These are phyloP conservation scores for Ophiostoma fasciatum DNA, from an alignment of 2,329 filamentous ascomycete genomes.

Conservation along the genomic window DNA sequence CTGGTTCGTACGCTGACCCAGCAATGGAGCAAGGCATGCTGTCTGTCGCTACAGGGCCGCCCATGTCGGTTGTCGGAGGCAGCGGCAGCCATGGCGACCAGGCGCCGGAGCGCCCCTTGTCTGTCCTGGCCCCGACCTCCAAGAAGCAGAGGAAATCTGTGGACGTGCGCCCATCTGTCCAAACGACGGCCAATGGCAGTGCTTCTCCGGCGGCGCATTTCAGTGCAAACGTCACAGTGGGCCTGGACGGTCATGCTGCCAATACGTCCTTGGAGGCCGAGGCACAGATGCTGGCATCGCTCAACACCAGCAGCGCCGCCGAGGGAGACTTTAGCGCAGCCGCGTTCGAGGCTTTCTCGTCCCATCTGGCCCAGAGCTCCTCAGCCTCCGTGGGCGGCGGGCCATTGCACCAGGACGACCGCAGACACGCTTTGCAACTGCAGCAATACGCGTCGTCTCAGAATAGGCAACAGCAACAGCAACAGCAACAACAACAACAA, in stretches of 20 bases:
- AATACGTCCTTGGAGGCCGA: slow-evolving; percentile 1
- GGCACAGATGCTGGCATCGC: slow-evolving; percentile 6
- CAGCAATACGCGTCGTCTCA: slow-evolving; percentile 8
- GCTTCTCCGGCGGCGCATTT: slow-evolving; percentile 5
- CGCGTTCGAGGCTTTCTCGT: slow-evolving; percentile 9
- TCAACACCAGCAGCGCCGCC: slow-evolving; percentile 1
- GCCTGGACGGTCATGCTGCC: neutral
- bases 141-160: slow-evolving; percentile 25
- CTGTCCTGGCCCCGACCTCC: slow-evolving; percentile 14
- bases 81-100: slow-evolving; percentile 1
- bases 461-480: slow-evolving; percentile 9
- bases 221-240: neutral
- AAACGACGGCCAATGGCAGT: slow-evolving; percentile 9
- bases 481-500: slow-evolving; percentile 5
- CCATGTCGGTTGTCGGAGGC: neutral
- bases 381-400: slow-evolving; percentile 9
- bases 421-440: slow-evolving; percentile 5
- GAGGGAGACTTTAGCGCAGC: slow-evolving; percentile 4
- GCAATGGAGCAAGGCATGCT: slow-evolving; percentile 11
- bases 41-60: neutral
- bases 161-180: slow-evolving; percentile 14
- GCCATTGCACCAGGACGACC: slow-evolving; percentile 4
- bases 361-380: slow-evolving; percentile 8
- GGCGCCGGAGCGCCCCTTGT: slow-evolving; percentile 10
- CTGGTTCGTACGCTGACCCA: no score